Conservation (phyloP, 208 protist genomes). For the Wallacemonas rigidus region DNA sequence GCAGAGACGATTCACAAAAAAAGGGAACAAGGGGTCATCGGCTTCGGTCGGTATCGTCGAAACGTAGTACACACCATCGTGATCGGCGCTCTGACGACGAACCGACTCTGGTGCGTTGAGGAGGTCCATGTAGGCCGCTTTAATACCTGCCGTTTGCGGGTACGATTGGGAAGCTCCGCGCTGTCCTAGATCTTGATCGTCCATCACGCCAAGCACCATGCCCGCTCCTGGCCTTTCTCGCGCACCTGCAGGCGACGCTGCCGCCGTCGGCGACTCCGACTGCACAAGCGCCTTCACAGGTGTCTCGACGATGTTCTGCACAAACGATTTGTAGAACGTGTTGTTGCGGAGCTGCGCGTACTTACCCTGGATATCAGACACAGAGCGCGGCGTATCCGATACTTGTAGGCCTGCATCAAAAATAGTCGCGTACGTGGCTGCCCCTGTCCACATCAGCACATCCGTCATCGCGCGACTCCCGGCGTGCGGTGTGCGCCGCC, state of each 20-base stretch:
- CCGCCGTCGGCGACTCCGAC: background rate
- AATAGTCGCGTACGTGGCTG: slow-evolving; percentile 70
- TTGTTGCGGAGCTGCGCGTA: slow-evolving; percentile 31
- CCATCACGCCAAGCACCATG: slow-evolving; percentile 61
- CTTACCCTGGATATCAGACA: slow-evolving; percentile 18
- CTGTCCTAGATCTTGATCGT: slow-evolving; percentile 79
- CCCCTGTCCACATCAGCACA: slow-evolving; percentile 75
- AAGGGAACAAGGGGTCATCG: slow-evolving; percentile 16
- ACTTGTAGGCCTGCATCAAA: slow-evolving; percentile 29
- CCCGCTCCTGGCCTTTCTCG: background rate
- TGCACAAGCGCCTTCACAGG: background rate
- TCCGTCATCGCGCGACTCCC: slow-evolving; percentile 32
- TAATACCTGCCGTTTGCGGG: slow-evolving; percentile 33
- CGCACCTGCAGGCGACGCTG: too few relatives aligned
- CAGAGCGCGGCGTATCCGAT: slow-evolving; percentile 3
- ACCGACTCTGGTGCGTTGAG: slow-evolving; percentile 8
- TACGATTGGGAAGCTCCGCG: slow-evolving; percentile 54
- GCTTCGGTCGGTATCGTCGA: slow-evolving; percentile 31
- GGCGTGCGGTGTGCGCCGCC: background rate
- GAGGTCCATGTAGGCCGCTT: slow-evolving; percentile 52
- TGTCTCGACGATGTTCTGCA: slow-evolving; percentile 13
- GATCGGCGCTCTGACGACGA: slow-evolving; percentile 9
- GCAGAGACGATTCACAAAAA: slow-evolving; percentile 49
- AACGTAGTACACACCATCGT: slow-evolving; percentile 32
- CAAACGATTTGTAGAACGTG: slow-evolving; percentile 32